Evolutionary conservation across 441 rosid species (phyloP).

Genomic region (Populus tomentosa): DNA sequence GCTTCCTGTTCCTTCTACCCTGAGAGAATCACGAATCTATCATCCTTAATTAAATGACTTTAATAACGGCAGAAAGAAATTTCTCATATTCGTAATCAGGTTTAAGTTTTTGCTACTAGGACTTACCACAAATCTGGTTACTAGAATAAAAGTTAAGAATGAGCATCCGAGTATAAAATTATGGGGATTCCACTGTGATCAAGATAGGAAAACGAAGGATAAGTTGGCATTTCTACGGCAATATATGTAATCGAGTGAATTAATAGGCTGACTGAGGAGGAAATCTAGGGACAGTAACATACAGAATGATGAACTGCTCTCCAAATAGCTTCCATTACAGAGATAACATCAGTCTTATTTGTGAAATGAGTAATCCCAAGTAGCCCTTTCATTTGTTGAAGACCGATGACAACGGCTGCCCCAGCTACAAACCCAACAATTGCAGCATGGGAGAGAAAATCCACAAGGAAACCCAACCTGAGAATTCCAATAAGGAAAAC

Average conservation of each 20-base stretch:
- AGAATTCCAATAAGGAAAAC: neutral
- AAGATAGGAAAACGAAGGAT: neutral
- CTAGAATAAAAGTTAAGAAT: slow-evolving; percentile 61
- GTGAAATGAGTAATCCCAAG: slow-evolving; percentile 73
- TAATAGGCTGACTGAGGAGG: neutral
- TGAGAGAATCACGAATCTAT: slow-evolving; percentile 9
- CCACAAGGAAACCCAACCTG: slow-evolving; percentile 89
- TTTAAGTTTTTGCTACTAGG: neutral
- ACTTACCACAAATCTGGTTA: slow-evolving; percentile 63
- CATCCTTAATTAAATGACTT: neutral
- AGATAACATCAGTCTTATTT: slow-evolving; percentile 68
- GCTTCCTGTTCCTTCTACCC: slow-evolving; percentile 69
- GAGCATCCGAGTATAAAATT: slow-evolving; percentile 53
- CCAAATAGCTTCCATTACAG: slow-evolving; percentile 69
- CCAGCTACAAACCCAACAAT: slow-evolving; percentile 94
- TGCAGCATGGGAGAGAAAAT: slow-evolving; percentile 78
- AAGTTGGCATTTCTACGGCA: neutral
- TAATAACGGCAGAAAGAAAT: neutral
- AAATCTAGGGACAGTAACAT: slow-evolving; percentile 17
- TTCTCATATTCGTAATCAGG: neutral
- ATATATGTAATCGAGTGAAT: neutral
- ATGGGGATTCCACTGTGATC: slow-evolving; percentile 56
- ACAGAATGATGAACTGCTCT: slow-evolving; percentile 62
- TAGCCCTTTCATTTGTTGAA: slow-evolving; percentile 86
- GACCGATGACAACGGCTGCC: slow-evolving; percentile 87